Percentiles rank a stretch among this genome's conserved stretches.
Evolutionary conservation across 2,329 filamentous ascomycete species (phyloP).

Genomic region (Aphanoascus verrucosus): DNA sequence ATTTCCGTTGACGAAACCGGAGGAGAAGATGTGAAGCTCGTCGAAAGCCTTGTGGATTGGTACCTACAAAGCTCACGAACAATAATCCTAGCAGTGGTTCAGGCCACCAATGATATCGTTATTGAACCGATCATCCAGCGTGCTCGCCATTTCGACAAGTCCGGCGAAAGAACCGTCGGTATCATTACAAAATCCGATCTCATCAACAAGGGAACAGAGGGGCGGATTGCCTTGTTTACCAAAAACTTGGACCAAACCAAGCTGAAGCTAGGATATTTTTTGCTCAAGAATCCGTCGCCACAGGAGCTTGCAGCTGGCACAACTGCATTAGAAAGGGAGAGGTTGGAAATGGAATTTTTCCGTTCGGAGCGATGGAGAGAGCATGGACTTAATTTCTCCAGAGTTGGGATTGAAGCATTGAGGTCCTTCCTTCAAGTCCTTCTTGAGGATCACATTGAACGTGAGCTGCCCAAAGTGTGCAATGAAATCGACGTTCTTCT

Average conservation of each 20-base stretch:
- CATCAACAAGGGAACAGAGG: constrained; percentile 21
- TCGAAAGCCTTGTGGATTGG: constrained; percentile 29
- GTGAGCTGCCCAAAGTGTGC: constrained; percentile 31
- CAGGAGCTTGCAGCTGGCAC: not conserved
- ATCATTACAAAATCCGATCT: constrained; percentile 53
- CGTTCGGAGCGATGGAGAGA: constrained; percentile 3
- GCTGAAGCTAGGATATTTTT: constrained; percentile 11
- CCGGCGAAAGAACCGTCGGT: constrained; percentile 34
- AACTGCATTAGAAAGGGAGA: not conserved
- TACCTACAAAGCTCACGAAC: constrained; percentile 34
- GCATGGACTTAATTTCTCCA: constrained; percentile 27
- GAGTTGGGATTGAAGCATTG: constrained; percentile 35
- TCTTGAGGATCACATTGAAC: constrained; percentile 33
- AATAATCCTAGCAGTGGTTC: constrained; percentile 37
- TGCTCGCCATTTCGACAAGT: constrained; percentile 29
- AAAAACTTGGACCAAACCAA: constrained; percentile 6
- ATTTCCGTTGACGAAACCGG: constrained; percentile 34
- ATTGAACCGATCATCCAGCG: constrained; percentile 39
- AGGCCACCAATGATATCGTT: constrained; percentile 36
- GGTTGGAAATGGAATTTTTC: constrained; percentile 2
- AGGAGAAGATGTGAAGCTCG: constrained; percentile 29
- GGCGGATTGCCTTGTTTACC: not conserved
- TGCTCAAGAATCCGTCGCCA: constrained; percentile 11
- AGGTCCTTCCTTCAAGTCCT: constrained; percentile 33
- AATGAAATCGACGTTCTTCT: constrained; percentile 2